Base-by-base conservation (phyloP, 441 rosid genomes). In the Gossypium gossypioides region DNA sequence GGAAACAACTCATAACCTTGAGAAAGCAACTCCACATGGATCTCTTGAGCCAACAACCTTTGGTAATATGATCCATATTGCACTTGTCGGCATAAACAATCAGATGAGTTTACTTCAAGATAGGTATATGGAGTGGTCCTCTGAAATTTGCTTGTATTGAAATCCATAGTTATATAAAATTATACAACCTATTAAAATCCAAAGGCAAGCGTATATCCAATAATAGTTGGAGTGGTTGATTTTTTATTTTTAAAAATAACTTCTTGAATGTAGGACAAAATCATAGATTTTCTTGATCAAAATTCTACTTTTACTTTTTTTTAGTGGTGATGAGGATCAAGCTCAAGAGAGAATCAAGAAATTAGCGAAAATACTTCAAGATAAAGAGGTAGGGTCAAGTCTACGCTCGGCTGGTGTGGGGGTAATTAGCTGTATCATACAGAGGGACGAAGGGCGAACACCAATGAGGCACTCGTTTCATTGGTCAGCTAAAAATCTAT, bases 291-390 rank as follows among this genome's bases (percentile, higher is more conserved):
- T 66, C 70, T 48, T 66, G 50, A 66, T 24, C 40, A 46, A 21
- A 37, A 7, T 37, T 48, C 57, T 46, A 24, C 70, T 25, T 66
- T 63, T 76, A 63, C 42, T 37, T 63, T 56, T 73, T 76, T 84
- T 74, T 90, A 96, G 99, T 85, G 99, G 97, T 15, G 98, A 96
- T 75, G 99, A 93, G 85, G 98, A 96, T 84, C 98, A 96, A 85
- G 99, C 99, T 78, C 97, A 93, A 82, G 98, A 96, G 82, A 91
- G 98, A 83, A 79, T 93, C 66, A 62, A 87, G 78, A 96, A 90
- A 82, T 82, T 96, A 74, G 99, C 94, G 55, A 93, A 96, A 88
- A 90, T 91, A 82, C 96, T 96, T 29, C 93, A 86, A 82, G 98
- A 86, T 78, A 84, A 86, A 80, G 93, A 89, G 86, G 81, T 93